Evolutionary conservation across 2,329 filamentous ascomycete species (phyloP).

Genomic region (Neofusicoccum kwambonambiense): DNA sequence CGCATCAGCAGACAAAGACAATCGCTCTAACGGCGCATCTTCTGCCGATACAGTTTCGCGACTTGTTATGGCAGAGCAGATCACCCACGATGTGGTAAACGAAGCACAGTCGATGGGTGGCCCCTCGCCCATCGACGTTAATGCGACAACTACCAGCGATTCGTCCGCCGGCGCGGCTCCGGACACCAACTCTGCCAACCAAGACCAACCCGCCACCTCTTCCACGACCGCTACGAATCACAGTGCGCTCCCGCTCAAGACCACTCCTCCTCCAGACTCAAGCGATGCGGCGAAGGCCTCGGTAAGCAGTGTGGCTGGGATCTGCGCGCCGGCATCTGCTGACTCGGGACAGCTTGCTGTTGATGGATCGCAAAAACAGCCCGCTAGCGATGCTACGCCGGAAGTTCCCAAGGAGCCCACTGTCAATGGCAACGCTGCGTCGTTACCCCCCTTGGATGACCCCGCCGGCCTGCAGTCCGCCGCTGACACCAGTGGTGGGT

Average conservation of each 20-base stretch:
- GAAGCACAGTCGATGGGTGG: constrained; percentile 66
- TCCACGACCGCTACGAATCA: constrained; percentile 27
- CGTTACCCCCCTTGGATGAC: constrained; percentile 33
- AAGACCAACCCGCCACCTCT: constrained; percentile 39
- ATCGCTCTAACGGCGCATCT: constrained; percentile 34
- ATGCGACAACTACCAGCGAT: constrained; percentile 59
- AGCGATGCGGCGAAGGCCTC: constrained; percentile 15
- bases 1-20: constrained; percentile 26
- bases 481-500: constrained; percentile 70
- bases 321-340: not conserved
- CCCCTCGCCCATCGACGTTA: constrained; percentile 63
- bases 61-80: constrained; percentile 73
- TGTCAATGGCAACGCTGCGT: constrained; percentile 37
- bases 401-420: constrained; percentile 28
- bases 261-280: not conserved
- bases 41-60: constrained; percentile 45
- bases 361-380: constrained; percentile 7
- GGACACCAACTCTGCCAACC: constrained; percentile 33
- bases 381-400: constrained; percentile 12
- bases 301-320: constrained; percentile 26
- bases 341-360: constrained; percentile 10
- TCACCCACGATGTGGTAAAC: constrained; percentile 69
- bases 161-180: constrained; percentile 49
- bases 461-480: constrained; percentile 41
- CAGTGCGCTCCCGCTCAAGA: constrained; percentile 23